Evolutionary conservation across 805 yeast species (phyloP), one percentile per base, ranked within the genome.

Genomic region (Candida orba): DNA sequence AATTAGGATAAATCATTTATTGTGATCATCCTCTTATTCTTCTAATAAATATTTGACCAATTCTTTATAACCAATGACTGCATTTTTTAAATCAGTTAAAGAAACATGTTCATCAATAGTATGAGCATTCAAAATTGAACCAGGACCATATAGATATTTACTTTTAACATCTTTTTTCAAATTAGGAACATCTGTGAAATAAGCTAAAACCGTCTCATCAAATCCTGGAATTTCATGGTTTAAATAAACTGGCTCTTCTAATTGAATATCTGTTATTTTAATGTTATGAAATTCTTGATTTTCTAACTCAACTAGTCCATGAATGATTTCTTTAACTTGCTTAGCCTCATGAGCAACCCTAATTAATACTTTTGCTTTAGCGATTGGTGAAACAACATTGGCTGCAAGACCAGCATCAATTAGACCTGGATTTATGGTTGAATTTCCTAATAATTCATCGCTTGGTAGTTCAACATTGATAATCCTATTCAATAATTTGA

Each of bases 171-270:
- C 20, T 41, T 49, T 52, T 17, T 52, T 41, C 37, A 76, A 49
- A 41, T 71, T 65, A 13, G 80, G 79, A 39, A 76, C 65, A 52
- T 76, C 81, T 2, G 83, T 77, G 22, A 71, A 68, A 52, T 75
- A 77, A 1, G 79, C 73, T 48, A 73, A 59, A 6, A 72, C 63
- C 17, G 68, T 62, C 14, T 67, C 62, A 4, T 80, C 84, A 51
- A 81, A 82, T 0, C 85, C 87, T n/a, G 79, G 77, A 6, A 81
- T 79, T 8, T 79, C 67, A 57, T 68, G 71, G 55, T 81, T 82
- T 50, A 58, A 42, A 40, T 58, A 54, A 3, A 53, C 60, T 2
- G 62, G 60, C 40, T 55, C 57, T 37, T 77, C 66, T 45, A 63
- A 65, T 12, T 57, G 62, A 8, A 42, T 42, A 13, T 47, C 46